phyloP scores from a whole-genome alignment of 805 yeast genomes.

The Saccharomycopsis schoenii region DNA sequence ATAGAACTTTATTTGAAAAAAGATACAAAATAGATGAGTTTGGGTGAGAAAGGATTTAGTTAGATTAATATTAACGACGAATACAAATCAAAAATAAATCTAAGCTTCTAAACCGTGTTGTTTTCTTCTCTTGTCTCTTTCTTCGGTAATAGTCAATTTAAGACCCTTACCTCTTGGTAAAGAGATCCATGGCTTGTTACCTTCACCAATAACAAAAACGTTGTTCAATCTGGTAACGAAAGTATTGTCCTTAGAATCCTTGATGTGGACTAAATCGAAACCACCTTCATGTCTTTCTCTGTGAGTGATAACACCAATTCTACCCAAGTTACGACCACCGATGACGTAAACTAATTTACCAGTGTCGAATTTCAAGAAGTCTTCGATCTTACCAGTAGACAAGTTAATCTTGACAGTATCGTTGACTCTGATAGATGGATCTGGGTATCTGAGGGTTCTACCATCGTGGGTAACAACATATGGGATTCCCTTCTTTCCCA shows the following conservation, averaged over 20 bases:
- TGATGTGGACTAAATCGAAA: conserved; percentile 93
- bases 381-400: conserved; percentile 89
- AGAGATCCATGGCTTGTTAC: conserved; percentile 87
- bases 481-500: conserved; percentile 98
- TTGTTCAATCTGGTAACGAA: conserved; percentile 90
- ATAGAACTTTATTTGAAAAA: conserved; percentile 3
- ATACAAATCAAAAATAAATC: not conserved
- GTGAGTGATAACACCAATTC: conserved; percentile 93
- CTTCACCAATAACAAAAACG: conserved; percentile 94
- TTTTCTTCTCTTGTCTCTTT: conserved; percentile 97
- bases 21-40: not conserved
- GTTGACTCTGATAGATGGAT: conserved; percentile 92
- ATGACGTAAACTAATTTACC: conserved; percentile 89
- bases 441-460: conserved; percentile 99
- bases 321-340: conserved; percentile 98
- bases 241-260: conserved; percentile 89
- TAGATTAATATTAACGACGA: not conserved
- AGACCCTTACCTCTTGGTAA: conserved; percentile 99
- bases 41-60: not conserved
- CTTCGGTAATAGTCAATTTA: conserved; percentile 91
- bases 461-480: conserved; percentile 99
- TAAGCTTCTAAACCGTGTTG: conserved; percentile 40
- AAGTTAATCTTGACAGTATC: conserved; percentile 97
- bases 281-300: conserved; percentile 98
- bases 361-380: conserved; percentile 84